phyloP scores from a whole-genome alignment of 495 filamentous ascomycete genomes.

The Glonium stellatum region DNA sequence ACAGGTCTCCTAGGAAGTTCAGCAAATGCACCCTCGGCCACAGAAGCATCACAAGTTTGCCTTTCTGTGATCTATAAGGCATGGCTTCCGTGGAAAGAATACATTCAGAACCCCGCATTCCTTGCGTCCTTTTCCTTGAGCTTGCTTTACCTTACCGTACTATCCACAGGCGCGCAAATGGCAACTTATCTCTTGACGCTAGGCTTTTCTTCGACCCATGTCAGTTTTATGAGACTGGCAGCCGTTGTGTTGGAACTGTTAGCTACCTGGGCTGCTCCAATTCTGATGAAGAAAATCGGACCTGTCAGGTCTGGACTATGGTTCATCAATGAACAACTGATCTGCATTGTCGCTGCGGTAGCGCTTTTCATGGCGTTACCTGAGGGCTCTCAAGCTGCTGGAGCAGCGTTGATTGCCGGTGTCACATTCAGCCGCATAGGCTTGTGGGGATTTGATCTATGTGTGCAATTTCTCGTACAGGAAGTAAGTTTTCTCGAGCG shows the following conservation, averaged over 20 bases:
- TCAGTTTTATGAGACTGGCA: slow-evolving; percentile 38
- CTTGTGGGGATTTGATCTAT: slow-evolving; percentile 63
- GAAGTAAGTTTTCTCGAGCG: slow-evolving; percentile 41
- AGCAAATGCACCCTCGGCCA: background rate
- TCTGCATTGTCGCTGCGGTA: slow-evolving; percentile 42
- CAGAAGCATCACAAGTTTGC: background rate
- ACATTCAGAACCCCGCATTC: slow-evolving; percentile 19
- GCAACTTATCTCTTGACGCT: slow-evolving; percentile 38
- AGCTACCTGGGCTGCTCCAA: slow-evolving; percentile 46
- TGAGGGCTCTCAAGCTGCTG: slow-evolving; percentile 8
- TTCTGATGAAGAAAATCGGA: slow-evolving; percentile 50
- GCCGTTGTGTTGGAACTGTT: slow-evolving; percentile 41
- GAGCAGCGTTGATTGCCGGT: slow-evolving; percentile 43
- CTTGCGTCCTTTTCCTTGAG: slow-evolving; percentile 37
- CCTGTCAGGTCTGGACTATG: slow-evolving; percentile 54
- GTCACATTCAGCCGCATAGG: slow-evolving; percentile 53
- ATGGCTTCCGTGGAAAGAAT: background rate
- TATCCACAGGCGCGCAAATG: slow-evolving; percentile 40
- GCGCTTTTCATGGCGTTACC: slow-evolving; percentile 37
- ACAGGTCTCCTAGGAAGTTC: background rate
- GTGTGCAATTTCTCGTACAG: slow-evolving; percentile 58
- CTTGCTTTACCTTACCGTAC: slow-evolving; percentile 42
- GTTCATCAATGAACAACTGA: slow-evolving; percentile 57
- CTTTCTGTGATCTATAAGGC: background rate
- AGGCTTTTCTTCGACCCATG: slow-evolving; percentile 34